Evolutionary conservation across 2,329 filamentous ascomycete species (phyloP), one percentile per base, ranked within the genome.

Genomic region (Dothiorella sarmentorum): DNA sequence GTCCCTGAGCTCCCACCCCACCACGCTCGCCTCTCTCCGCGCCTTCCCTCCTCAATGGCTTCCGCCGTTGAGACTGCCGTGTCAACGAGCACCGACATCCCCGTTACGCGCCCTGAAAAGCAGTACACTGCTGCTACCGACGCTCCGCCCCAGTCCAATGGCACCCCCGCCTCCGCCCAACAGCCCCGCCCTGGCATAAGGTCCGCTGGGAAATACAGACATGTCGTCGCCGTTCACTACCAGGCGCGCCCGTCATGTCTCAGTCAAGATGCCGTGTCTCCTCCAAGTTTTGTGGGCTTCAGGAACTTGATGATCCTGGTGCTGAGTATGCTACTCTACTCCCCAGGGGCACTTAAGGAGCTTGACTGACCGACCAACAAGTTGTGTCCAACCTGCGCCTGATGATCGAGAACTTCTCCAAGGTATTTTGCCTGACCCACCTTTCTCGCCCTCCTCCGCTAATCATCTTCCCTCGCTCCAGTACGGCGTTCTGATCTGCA

Each of bases 351-450:
- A 15, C 15, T 33, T 31, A n/a, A 18, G 20, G 24, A 29, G 20
- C 5, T 15, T 13, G 11, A 58, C 71, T 76, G 62, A 70, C 60
- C 3, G 53, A 40, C 24, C 13, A 4, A 61, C 27, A 65, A 91
- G 90, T 97, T 68, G 91, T 93, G 51, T 94, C 92, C 67, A 99
- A 99, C 71, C 76, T 99, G 53, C 87, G 94, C 63, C 81, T 99
- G 68, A 90, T 97, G 78, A 91, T 99, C 69, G 94, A 97, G 75
- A 99, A 99, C 71, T 90, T 93, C 65, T 90, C 93, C 79, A 97
- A 97, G 82, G 90, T 90, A 70, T 24, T 17, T 17, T 15, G n/a
- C 10, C 26, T 4, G 4, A 13, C 7, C 20, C 11, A 2, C 18
- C 4, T 61, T 66, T 56, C 10, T 22, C 15, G 20, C n/a, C 27